Evolutionary conservation across 768 basidiomycete species (phyloP), one percentile per base, ranked within the genome.

Genomic region (Tephrocybe sp.): DNA sequence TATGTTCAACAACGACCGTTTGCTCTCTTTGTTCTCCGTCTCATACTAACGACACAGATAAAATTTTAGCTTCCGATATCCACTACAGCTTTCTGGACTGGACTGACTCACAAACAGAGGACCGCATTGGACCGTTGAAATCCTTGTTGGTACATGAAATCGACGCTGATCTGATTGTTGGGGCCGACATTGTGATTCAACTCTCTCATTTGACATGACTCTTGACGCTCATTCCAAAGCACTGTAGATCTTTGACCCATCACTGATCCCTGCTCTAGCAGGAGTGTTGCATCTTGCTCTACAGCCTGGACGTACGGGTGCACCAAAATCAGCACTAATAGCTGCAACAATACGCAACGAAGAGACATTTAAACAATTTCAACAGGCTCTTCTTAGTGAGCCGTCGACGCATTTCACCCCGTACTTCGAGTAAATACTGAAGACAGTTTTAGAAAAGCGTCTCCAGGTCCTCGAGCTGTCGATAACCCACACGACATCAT

Each of bases 141-240:
- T 58, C 59, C 4, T 58, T 78, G 2, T 57, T 90, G 3, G 50
- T 63, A 20, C 67, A 76, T 18, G 69, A 74, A 17, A 68, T 79
- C 12, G 62, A 72, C 5, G 72, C 79, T 2, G 82, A 88, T 43
- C 48, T 90, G 7, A 71, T 92, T 32, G 60, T 93, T 0, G 89
- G 90, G 7, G 84, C 90, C 36, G 90, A 93, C 62, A 72, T 90
- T 41, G 77, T 76, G 36, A 26, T 67, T 65, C n/a, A n/a, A n/a
- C 33, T 47, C 25, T 5, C 24, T n/a, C 11, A 33, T 36, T 15
- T 23, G 15, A 11, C 23, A 40, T 30, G 3, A 11, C 10, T 28
- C 33, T 6, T 10, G 15, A 17, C n/a, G 25, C 20, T 40, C 1
- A 38, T 32, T 20, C 5, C 2, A 39, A 6, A 40, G 32, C 9